Percentiles rank a stretch among this genome's conserved stretches.
Evolutionary conservation across 352 stramenopile genomes (phyloP).

Genomic region (Phytopythium litorale): DNA sequence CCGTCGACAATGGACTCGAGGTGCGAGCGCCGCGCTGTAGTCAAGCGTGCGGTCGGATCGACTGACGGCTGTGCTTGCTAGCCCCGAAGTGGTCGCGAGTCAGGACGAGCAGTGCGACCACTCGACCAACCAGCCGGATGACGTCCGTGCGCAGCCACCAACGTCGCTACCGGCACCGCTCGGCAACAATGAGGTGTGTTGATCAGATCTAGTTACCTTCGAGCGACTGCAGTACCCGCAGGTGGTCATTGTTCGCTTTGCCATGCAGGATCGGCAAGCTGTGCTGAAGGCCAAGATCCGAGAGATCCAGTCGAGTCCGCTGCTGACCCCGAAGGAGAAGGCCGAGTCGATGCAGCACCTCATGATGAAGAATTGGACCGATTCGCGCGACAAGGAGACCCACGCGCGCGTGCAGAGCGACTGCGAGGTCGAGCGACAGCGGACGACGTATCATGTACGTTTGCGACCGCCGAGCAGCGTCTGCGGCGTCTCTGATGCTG

Average conservation of each 20-base stretch:
- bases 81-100: constrained; percentile 4
- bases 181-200: constrained; percentile 43
- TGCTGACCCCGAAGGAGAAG: constrained; percentile 78
- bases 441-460: constrained; percentile 56
- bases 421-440: constrained; percentile 40
- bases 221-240: neutral
- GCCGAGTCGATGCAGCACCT: constrained; percentile 78
- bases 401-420: constrained; percentile 37
- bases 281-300: constrained; percentile 70
- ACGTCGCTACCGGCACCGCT: constrained; percentile 45
- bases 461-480: neutral
- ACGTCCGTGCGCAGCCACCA: constrained; percentile 19
- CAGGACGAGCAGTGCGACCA: constrained; percentile 25
- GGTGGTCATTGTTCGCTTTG: neutral
- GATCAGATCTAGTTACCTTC: neutral
- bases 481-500: neutral
- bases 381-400: constrained; percentile 52
- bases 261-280: constrained; percentile 40
- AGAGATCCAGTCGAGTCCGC: constrained; percentile 73
- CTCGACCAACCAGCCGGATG: constrained; percentile 30
- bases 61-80: neutral
- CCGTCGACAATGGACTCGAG: neutral
- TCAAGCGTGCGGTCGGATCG: neutral
- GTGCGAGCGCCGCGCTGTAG: neutral
- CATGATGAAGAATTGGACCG: constrained; percentile 86